phyloP scores from a whole-genome alignment of 306 rosid species.

The Oemleria cerasiformis region DNA sequence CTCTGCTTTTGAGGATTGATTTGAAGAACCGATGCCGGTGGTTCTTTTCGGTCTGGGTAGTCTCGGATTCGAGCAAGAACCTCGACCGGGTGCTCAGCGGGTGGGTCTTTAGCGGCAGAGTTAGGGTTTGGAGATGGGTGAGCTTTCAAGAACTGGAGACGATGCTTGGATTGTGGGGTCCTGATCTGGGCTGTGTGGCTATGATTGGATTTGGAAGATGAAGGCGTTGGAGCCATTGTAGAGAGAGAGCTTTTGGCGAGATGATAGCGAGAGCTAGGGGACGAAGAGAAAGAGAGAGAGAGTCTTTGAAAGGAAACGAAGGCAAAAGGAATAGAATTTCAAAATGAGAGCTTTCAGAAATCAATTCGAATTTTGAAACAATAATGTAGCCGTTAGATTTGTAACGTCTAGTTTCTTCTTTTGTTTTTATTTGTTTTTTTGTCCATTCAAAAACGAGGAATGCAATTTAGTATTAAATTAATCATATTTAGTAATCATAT shows the following conservation, averaged over 20 bases:
- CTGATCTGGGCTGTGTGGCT: conserved; percentile 41
- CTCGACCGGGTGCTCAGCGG: conserved; percentile 84
- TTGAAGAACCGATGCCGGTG: conserved; percentile 57
- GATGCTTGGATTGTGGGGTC: conserved; percentile 85
- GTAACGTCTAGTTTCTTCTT: conserved; percentile 44
- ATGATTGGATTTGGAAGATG: conserved; percentile 62
- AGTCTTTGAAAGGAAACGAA: conserved; percentile 15
- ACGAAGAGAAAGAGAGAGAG: conserved; percentile 16
- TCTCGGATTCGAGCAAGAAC: conserved; percentile 92
- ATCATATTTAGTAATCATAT: too few species aligned
- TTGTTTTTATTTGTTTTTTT: not conserved
- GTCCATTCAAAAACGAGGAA: too few species aligned
- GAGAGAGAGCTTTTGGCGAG: not conserved
- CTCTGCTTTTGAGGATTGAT: conserved; percentile 45
- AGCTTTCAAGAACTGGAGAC: conserved; percentile 61
- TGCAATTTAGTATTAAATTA: too few species aligned
- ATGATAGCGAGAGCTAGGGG: conserved; percentile 17
- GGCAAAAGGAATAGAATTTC: conserved; percentile 6
- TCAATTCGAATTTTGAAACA: conserved; percentile 32
- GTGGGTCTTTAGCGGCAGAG: conserved; percentile 41
- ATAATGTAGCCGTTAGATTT: conserved; percentile 71
- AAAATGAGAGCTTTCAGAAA: conserved; percentile 7
- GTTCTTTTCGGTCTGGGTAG: conserved; percentile 73
- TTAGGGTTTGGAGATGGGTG: conserved; percentile 63
- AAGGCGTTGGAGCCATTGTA: conserved; percentile 93